Evolutionary conservation across 23 red algal species (phyloP), one percentile per base, ranked within the genome.

Genomic region (Cyanidioschyzon merolae): DNA sequence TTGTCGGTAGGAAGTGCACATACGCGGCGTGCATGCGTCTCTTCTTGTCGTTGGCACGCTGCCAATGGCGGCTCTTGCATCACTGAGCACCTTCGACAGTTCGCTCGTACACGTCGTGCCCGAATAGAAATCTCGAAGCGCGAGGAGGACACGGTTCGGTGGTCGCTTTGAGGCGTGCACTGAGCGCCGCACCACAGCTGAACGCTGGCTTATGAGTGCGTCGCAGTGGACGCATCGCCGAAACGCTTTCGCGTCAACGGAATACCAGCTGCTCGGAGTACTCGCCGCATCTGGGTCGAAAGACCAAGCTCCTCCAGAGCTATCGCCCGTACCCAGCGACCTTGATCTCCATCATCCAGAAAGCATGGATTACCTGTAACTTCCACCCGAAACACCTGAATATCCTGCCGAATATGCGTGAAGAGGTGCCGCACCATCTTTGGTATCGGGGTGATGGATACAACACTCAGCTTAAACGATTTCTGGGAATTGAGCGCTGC

Each of bases 331-430:
- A 80, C 21, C 83, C 83, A 86, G 38, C 76, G 74, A 54, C 45
- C 21, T 32, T 54, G 57, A 7, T 37, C 34, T 1, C 2, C 50
- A 38, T 7, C 39, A 37, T 68, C 75, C 1, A 18, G 18, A 0
- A 68, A 18, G 26, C 0, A 0, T 37, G 2, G 1, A 40, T 2
- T 27, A 1, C 17, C 54, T 2, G 50, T 24, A 1, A 79, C 37
- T 37, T 81, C 3, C 24, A 86, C 41, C 29, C 30, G 30, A 30
- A 54, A 79, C 50, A 98, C 83, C 12, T 68, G 17, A 16, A 98
- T 57, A 3, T 37, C 84, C 84, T 98, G 94, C 57, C 79, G 40
- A 38, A 98, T 98, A 58, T 98, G 94, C 1, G 88, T 86, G 59
- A 98, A 98, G 57, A 98, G 57, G 80, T 98, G 94, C 18, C 50